Base-by-base conservation (phyloP, 495 filamentous ascomycete species). In the Podospora fimiseda region DNA sequence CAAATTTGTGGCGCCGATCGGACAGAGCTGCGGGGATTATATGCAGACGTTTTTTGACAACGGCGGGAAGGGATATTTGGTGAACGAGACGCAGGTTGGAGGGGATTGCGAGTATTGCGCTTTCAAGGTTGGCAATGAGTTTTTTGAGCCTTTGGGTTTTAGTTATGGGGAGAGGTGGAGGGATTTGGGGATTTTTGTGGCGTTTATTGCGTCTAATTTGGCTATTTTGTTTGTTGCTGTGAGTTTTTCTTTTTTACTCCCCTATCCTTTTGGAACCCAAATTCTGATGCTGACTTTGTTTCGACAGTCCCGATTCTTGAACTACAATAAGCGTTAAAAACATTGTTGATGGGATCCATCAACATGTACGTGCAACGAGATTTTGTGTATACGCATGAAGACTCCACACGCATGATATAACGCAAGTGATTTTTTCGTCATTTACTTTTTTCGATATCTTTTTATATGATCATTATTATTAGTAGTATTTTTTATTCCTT, bases 71-170 rank as follows among this genome's bases (percentile, higher is more conserved):
- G 88, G 88, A 1, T 92, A 92, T 60, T 60, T 92, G 14, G 74
- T 81, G n/a, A 69, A 74, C 43, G 19, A 13, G 1, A 14, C 20
- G 2, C 83, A 85, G 56, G 71, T 73, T 0, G 86, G 83, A 0
- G 77, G 67, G 14, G 66, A 67, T 3, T 94, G 89, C 65, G 64
- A 84, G 53, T 92, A 90, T 62, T 94, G 89, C 60, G 86, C 87
- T 16, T 91, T 80, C 64, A 83, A 76, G 41, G 71, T 86, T 21
- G 88, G 89, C 37, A 85, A 93, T 56, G 74, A 93, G 65, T 93
- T 91, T 58, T 93, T 87, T 50, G 59, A 72, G 40, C 72, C 78
- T 0, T 73, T 93, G 13, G 75, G 75, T 0, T 79, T 90, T 62
- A 67, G 59, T 13, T 94, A 82, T 52, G 72, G 77, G 24, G 65